Conservation (phyloP, 495 filamentous ascomycete species). For the Neurospora sp. region DNA sequence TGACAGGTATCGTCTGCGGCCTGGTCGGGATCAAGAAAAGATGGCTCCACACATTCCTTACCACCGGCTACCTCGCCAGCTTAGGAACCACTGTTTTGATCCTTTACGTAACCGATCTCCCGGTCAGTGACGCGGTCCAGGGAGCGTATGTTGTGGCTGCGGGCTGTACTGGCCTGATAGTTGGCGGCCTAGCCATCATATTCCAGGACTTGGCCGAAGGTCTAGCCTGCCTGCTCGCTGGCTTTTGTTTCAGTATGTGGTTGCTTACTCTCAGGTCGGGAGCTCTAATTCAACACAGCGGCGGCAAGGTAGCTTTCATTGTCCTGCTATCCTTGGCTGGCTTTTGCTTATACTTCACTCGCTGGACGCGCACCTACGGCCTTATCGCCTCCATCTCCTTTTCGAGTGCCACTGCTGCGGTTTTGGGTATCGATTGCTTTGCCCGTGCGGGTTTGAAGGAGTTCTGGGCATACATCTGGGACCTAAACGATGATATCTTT, state of each 20-base stretch:
- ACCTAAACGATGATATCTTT: conserved; percentile 69
- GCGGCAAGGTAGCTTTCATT: conserved; percentile 65
- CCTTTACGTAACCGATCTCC: conserved; percentile 79
- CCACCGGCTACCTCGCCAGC: conserved; percentile 60
- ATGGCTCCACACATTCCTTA: conserved; percentile 76
- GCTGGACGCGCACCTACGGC: conserved; percentile 65
- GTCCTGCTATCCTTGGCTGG: conserved; percentile 53
- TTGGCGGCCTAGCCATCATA: conserved; percentile 65
- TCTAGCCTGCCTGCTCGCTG: conserved; percentile 76
- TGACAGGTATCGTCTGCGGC: conserved; percentile 56
- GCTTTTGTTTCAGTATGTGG: conserved; percentile 89
- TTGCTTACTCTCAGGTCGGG: conserved; percentile 67
- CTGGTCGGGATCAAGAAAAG: conserved; percentile 77
- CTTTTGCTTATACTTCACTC: conserved; percentile 69
- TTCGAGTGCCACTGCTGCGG: conserved; percentile 63
- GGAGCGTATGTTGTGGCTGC: conserved; percentile 83
- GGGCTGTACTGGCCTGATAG: conserved; percentile 61
- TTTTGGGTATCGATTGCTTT: conserved; percentile 87
- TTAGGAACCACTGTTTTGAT: conserved; percentile 76
- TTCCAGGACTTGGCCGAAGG: conserved; percentile 85
- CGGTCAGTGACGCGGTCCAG: conserved; percentile 65
- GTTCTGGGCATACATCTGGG: conserved; percentile 94
- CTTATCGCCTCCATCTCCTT: conserved; percentile 70
- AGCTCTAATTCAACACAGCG: conserved; percentile 53
- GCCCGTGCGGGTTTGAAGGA: conserved; percentile 83